Conservation (phyloP, 768 basidiomycete species). For the Sutorius australiensis region DNA sequence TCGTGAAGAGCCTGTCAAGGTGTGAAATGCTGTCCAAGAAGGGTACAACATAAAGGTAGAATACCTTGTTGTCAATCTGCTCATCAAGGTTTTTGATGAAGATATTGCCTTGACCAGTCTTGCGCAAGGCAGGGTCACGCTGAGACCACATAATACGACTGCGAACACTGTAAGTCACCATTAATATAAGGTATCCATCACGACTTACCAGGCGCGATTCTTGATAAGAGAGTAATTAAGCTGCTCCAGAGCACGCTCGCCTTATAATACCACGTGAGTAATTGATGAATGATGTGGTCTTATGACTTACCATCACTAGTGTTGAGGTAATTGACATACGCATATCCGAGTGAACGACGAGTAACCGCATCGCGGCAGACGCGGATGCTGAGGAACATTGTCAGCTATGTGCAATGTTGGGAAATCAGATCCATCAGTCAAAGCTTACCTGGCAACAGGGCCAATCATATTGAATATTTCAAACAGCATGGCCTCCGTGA, state of each 20-base stretch:
- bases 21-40: not conserved
- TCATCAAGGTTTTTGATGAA: constrained; percentile 99
- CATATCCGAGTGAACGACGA: constrained; percentile 98
- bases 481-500: constrained; percentile 99
- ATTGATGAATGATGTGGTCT: not conserved
- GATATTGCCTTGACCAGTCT: constrained; percentile 99
- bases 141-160: constrained; percentile 99
- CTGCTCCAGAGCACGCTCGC: constrained; percentile 97
- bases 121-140: constrained; percentile 98
- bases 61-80: constrained; percentile 93
- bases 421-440: not conserved
- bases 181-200: not conserved
- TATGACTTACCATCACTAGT: constrained; percentile 73
- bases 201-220: constrained; percentile 86
- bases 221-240: constrained; percentile 99
- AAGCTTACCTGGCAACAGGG: constrained; percentile 86
- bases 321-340: constrained; percentile 99
- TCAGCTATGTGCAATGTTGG: not conserved
- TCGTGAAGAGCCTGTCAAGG: constrained; percentile 86
- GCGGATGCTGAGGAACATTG: constrained; percentile 66
- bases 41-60: not conserved
- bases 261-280: constrained; percentile 36
- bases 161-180: constrained; percentile 4
- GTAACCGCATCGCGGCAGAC: constrained; percentile 99
- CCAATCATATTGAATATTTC: constrained; percentile 99